Conservation (phyloP, 2,329 filamentous ascomycete genomes). For the Penicillium sp. region DNA sequence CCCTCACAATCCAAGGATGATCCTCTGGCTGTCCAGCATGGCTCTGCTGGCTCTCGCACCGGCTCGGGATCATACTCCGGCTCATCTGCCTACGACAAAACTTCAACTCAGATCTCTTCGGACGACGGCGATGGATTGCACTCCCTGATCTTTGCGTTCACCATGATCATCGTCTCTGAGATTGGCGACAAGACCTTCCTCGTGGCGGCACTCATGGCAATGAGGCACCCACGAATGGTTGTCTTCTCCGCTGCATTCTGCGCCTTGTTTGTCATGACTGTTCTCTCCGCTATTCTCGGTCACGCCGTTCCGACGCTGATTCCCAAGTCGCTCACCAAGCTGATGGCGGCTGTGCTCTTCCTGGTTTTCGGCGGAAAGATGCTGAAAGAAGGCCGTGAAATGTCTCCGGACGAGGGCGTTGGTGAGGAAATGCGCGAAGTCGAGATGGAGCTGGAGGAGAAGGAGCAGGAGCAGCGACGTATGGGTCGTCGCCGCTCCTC, state of each 20-base stretch:
- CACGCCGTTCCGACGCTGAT: constrained; percentile 90
- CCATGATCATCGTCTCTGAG: constrained; percentile 97
- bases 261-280: constrained; percentile 89
- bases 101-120: constrained; percentile 36
- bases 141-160: constrained; percentile 87
- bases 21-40: constrained; percentile 33
- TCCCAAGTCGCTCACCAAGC: constrained; percentile 85
- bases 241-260: constrained; percentile 95
- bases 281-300: constrained; percentile 87
- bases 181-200: constrained; percentile 98
- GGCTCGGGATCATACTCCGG: constrained; percentile 33
- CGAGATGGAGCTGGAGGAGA: constrained; percentile 89
- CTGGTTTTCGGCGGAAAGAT: constrained; percentile 85
- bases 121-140: constrained; percentile 74
- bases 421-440: constrained; percentile 98
- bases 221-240: constrained; percentile 91
- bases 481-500: constrained; percentile 66
- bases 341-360: constrained; percentile 82
- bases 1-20: constrained; percentile 46
- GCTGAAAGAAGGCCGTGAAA: constrained; percentile 81
- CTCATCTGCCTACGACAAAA: constrained; percentile 26
- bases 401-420: constrained; percentile 87
- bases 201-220: constrained; percentile 96
- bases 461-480: constrained; percentile 75
- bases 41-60: constrained; percentile 23